Evolutionary conservation across 805 yeast species (phyloP), one percentile per base, ranked within the genome.

Genomic region (Ogataea minuta): DNA sequence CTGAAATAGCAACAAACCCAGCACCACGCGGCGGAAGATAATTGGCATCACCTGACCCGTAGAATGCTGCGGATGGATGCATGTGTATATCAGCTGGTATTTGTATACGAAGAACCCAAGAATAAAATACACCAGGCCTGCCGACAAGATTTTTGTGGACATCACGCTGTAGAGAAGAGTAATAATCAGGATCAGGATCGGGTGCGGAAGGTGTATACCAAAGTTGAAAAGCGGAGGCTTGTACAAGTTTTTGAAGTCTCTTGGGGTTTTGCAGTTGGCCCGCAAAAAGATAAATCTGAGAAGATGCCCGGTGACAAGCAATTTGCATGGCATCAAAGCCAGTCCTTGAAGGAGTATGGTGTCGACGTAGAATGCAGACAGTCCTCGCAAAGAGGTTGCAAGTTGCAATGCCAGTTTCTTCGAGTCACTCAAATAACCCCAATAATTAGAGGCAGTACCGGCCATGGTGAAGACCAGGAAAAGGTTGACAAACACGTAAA

Each of bases 31-130:
- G 52, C 95, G 72, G 55, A 85, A 84, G 2, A 91, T 81, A 34
- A 89, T 68, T 0, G 96, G 95, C 98, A 97, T 91, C 1, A 91
- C 95, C 57, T 84, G 85, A 1, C 98, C 99, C 0, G 96, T 93
- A 0, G 96, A 89, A 63, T 93, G 98, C 26, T 95, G 96, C 8
- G 95, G 90, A 60, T 93, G 98, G 23, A 88, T 89, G 67, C 93
- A 83, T 0, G 96, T 84, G 59, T 87, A 91, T 48, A 93, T 68
- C 44, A 91, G 68, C 62, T 89, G 96, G 60, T 90, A 91, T 63
- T 91, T 91, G 72, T 81, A 88, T 7, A 90, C 95, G 58, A 80
- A 82, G 60, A 79, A 91, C 0, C 98, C 97, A 40, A 88, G 65
- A 11, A 85, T 62, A 58, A 91, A 91, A 61, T 93, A 91, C 1